These are phyloP conservation scores for Dittrichia graveolens DNA, from an alignment of 129 eudicot species.

Conservation along the genomic window DNA sequence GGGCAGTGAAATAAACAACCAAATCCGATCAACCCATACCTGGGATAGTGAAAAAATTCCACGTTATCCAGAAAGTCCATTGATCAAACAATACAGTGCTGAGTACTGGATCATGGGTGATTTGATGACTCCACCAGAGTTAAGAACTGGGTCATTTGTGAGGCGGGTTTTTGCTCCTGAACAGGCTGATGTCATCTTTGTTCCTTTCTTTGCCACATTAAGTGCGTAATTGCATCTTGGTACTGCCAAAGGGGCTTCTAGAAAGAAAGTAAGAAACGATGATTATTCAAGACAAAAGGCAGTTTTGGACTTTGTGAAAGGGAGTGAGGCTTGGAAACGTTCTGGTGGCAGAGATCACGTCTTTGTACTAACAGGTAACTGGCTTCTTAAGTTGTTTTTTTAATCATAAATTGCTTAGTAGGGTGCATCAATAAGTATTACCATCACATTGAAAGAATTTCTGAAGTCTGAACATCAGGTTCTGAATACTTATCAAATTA, in stretches of 20 bases:
- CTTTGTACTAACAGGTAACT: conserved; percentile 84
- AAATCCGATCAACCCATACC: conserved; percentile 45
- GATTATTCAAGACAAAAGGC: conserved; percentile 85
- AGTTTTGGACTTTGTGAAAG: conserved; percentile 74
- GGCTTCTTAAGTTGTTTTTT: conserved; percentile 15
- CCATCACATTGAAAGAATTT: not conserved
- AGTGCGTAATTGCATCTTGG: conserved; percentile 92
- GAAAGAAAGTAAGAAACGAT: conserved; percentile 80
- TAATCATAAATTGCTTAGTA: conserved; percentile 12
- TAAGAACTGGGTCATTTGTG: conserved; percentile 67
- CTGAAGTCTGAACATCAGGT: not conserved
- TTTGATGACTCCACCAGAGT: conserved; percentile 54
- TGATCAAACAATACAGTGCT: conserved; percentile 95
- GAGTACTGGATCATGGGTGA: conserved; percentile 98
- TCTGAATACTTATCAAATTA: not conserved
- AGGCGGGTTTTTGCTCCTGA: conserved; percentile 59
- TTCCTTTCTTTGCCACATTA: conserved; percentile 86
- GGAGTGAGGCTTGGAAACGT: conserved; percentile 78
- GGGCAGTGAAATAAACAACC: conserved; percentile 79
- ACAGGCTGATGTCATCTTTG: conserved; percentile 84
- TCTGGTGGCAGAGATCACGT: conserved; percentile 96
- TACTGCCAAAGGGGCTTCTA: conserved; percentile 68
- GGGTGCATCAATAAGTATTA: not conserved
- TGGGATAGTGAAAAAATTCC: conserved; percentile 36
- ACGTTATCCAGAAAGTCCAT: conserved; percentile 75